Base-by-base conservation (phyloP, 2,329 filamentous ascomycete genomes). In the Parastagonospora nodorum region DNA sequence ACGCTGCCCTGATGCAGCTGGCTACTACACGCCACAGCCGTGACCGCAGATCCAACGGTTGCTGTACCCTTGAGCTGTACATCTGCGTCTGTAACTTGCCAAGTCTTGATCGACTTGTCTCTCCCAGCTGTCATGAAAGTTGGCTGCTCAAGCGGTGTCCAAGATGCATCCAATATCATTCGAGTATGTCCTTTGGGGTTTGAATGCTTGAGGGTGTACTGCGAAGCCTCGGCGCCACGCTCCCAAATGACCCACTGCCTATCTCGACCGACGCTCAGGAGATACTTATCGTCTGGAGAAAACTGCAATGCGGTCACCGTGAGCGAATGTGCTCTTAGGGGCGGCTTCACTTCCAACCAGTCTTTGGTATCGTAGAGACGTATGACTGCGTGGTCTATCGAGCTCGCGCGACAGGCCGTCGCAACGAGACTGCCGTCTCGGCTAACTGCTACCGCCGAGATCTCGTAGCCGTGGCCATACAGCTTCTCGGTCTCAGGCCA, bases 401-500 rank as follows among this genome's bases (percentile, higher is more conserved):
- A 95, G 68, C 88, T 96, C 14, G 94, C 94, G 67, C 89, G 90
- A 78, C 94, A 99, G 2, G 94, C 92, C 45, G 92, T 97, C 29
- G 94, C 94, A 11, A 99, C 82, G 16, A 97, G 74, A 3, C 75
- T 78, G 10, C 89, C 88, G 63, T 92, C 86, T 66, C 89, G 84
- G 65, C 86, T 91, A 7, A 88, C 83, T 9, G 92, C 89, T 12
- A 96, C 84, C 32, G 90, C 89, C 2, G 91, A 96, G 42, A 99
- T 93, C 74, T 99, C 94, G 75, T 97, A 97, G 28, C 94, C 94
- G 75, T 99, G 94, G 1, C 94, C 94, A 75, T 99, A 99, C 1
- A 99, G 83, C 77, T 99, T 99, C 74, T 99, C 94, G 6, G 85
- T 85, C 71, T 99, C 94, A 2, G 94, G 94, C 92, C 92, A 99